phyloP scores from a whole-genome alignment of 164 flowering plant genomes.

The Magnolia kwangsiensis region DNA sequence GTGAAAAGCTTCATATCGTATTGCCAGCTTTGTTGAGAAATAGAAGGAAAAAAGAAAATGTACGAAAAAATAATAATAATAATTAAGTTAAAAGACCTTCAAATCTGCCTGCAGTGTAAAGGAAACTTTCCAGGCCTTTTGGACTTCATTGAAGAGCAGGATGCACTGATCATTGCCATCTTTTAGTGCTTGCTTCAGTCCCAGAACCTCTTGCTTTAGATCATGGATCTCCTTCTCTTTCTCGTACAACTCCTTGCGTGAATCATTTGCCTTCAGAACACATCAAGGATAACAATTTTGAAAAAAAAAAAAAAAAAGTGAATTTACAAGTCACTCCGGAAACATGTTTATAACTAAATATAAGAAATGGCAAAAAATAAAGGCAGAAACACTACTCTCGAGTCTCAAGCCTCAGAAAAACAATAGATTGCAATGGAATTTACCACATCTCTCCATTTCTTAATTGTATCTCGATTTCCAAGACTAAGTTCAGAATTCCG shows the following conservation, averaged over 20 bases:
- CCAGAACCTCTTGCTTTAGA: constrained; percentile 70
- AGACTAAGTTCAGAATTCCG: constrained; percentile 80
- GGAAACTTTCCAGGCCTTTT: constrained; percentile 96
- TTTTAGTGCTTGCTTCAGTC: constrained; percentile 60
- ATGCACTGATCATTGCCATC: constrained; percentile 89
- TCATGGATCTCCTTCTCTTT: constrained; percentile 77
- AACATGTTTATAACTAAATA: neutral
- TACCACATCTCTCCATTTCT: constrained; percentile 96
- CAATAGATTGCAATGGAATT: constrained; percentile 26
- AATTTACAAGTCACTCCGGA: neutral
- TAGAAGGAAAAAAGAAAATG: neutral
- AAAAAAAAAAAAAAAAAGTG: no score
- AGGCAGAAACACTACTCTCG: neutral
- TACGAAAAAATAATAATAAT: neutral
- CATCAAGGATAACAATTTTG: neutral
- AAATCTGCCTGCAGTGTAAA: constrained; percentile 79
- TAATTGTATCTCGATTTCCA: constrained; percentile 90
- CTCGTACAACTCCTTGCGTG: constrained; percentile 74
- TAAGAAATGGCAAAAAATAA: neutral
- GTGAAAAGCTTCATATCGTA: neutral
- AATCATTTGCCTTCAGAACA: constrained; percentile 83
- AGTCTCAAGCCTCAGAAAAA: neutral
- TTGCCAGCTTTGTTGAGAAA: neutral
- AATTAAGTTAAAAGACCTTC: constrained; percentile 45
- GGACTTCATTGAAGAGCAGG: constrained; percentile 87